Conservation (phyloP, 805 yeast genomes). For the Lipomyces lipofer region DNA sequence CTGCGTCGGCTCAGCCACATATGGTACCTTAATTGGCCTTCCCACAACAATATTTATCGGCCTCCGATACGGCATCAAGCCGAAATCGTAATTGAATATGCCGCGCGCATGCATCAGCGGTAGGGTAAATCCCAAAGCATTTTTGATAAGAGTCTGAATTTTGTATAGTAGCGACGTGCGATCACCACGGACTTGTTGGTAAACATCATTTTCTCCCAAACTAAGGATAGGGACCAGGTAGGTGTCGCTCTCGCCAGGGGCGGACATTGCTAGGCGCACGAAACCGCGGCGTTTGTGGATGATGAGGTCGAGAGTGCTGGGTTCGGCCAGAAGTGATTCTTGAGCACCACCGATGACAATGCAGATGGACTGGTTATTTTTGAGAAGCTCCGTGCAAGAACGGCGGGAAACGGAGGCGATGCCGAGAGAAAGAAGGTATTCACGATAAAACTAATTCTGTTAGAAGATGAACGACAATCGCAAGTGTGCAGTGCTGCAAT, state of each 20-base stretch:
- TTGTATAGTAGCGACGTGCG: conserved; percentile 50
- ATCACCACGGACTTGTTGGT: conserved; percentile 50
- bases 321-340: conserved; percentile 71
- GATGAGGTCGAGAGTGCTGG: conserved; percentile 64
- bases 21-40: conserved; percentile 49
- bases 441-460: conserved; percentile 60
- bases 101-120: conserved; percentile 94
- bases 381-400: conserved; percentile 66
- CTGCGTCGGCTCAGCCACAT: conserved; percentile 46
- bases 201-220: conserved; percentile 82
- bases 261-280: conserved; percentile 70
- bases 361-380: conserved; percentile 70
- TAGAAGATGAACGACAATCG: not conserved
- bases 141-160: conserved; percentile 73
- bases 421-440: conserved; percentile 78
- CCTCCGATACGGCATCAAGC: conserved; percentile 80
- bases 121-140: conserved; percentile 73
- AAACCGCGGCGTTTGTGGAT: conserved; percentile 82
- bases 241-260: conserved; percentile 47
- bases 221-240: conserved; percentile 83
- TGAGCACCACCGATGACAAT: conserved; percentile 96
- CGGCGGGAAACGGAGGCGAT: conserved; percentile 77
- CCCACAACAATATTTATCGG: conserved; percentile 67
- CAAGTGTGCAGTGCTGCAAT: not conserved
- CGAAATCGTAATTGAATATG: conserved; percentile 87